A percentile compares a stretch with the other conserved stretches of the same genome.
Evolutionary conservation across 805 yeast species (phyloP).

Genomic region (Suhomyces sp.): DNA sequence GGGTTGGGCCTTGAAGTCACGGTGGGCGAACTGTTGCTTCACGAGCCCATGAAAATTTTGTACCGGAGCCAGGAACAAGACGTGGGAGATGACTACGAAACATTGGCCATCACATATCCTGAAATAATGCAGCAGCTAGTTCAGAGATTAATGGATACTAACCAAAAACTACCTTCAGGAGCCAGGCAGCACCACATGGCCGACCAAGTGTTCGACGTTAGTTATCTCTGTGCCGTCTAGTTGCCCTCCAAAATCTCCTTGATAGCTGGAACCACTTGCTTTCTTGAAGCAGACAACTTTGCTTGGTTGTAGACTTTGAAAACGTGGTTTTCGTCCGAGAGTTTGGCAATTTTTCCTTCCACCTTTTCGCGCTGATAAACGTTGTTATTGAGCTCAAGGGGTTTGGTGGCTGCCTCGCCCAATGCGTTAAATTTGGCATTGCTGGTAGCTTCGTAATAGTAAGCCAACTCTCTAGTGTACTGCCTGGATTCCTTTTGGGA

Average conservation of each 20-base stretch:
- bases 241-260: slow-evolving; percentile 27
- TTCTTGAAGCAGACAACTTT: slow-evolving; percentile 67
- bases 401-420: slow-evolving; percentile 15
- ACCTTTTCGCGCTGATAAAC: slow-evolving; percentile 20
- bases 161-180: neutral
- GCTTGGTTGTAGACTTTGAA: slow-evolving; percentile 42
- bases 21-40: slow-evolving; percentile 12
- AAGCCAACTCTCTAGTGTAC: slow-evolving; percentile 36
- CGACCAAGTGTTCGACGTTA: slow-evolving; percentile 17
- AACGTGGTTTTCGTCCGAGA: slow-evolving; percentile 6
- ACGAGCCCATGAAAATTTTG: slow-evolving; percentile 29
- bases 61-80: slow-evolving; percentile 13
- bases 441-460: slow-evolving; percentile 17
- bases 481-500: slow-evolving; percentile 29
- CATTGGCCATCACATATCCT: slow-evolving; percentile 13
- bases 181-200: neutral
- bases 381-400: slow-evolving; percentile 24
- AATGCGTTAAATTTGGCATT: slow-evolving; percentile 17
- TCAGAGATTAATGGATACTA: neutral
- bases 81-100: slow-evolving; percentile 16
- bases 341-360: slow-evolving; percentile 10
- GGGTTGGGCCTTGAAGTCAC: slow-evolving; percentile 33
- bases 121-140: slow-evolving; percentile 5
- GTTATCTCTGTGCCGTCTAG: slow-evolving; percentile 15
- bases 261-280: slow-evolving; percentile 76